Percentiles rank a stretch among this genome's conserved stretches.
Evolutionary conservation across 1,139 yeast species (phyloP).

Genomic region (Lodderomyces pseudojiufengensis): DNA sequence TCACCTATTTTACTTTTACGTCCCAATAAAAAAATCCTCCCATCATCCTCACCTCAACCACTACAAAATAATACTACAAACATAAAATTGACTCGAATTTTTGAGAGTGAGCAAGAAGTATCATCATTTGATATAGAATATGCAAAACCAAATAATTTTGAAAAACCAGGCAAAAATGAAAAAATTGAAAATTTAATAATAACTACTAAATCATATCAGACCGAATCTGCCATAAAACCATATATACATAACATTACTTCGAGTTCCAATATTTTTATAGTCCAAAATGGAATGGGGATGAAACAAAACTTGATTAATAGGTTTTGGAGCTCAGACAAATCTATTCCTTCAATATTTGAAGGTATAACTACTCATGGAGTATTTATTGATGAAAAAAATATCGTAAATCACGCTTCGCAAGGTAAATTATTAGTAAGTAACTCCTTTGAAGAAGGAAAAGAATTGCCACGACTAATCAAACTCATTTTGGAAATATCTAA

Average conservation of each 20-base stretch:
- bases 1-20: conserved; percentile 6
- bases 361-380: conserved; percentile 88
- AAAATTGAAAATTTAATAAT: conserved; percentile 52
- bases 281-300: conserved; percentile 79
- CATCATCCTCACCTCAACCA: neutral
- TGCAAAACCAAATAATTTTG: conserved; percentile 1
- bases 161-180: neutral
- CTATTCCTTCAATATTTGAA: conserved; percentile 58
- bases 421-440: conserved; percentile 52
- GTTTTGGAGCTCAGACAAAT: conserved; percentile 18
- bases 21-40: neutral
- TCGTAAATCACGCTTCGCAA: conserved; percentile 62
- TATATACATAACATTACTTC: conserved; percentile 38
- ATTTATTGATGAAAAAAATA: conserved; percentile 39
- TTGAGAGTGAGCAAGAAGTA: neutral
- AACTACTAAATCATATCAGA: conserved; percentile 62
- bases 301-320: conserved; percentile 47
- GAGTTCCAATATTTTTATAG: conserved; percentile 54
- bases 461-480: conserved; percentile 29
- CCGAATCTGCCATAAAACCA: conserved; percentile 43
- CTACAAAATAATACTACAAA: conserved; percentile 15
- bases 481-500: conserved; percentile 26
- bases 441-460: neutral
- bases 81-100: conserved; percentile 23
- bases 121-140: neutral